Conservation (phyloP, 2,329 filamentous ascomycete genomes). For the Aspergillus calidoustus region DNA sequence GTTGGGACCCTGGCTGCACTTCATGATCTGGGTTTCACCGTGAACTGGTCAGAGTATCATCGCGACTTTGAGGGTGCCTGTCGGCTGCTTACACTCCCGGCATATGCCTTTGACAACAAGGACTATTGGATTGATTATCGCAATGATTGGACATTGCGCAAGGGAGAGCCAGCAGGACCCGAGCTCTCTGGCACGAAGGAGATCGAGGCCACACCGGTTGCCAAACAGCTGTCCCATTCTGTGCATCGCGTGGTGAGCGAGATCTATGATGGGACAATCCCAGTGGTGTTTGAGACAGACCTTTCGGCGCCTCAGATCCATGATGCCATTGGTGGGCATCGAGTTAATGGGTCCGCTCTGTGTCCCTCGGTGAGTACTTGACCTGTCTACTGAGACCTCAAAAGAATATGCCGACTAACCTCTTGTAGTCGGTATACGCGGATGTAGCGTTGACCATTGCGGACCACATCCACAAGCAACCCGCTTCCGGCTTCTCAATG, state of each 20-base stretch:
- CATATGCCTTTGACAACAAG: constrained; percentile 72
- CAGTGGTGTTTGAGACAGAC: constrained; percentile 43
- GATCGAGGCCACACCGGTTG: background rate
- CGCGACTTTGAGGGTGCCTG: constrained; percentile 62
- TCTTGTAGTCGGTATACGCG: background rate
- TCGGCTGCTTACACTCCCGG: constrained; percentile 64
- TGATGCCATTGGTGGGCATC: constrained; percentile 47
- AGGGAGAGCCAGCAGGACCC: constrained; percentile 54
- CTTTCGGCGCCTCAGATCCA: constrained; percentile 45
- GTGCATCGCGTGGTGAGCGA: constrained; percentile 42
- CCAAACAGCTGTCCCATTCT: background rate
- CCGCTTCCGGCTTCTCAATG: background rate
- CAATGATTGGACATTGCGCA: constrained; percentile 73
- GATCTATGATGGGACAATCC: constrained; percentile 29
- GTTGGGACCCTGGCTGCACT: constrained; percentile 62
- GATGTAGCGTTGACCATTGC: background rate
- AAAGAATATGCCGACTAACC: background rate
- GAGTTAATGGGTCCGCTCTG: constrained; percentile 49
- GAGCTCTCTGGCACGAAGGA: background rate
- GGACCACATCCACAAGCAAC: background rate
- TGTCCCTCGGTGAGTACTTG: constrained; percentile 48
- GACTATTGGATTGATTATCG: constrained; percentile 75
- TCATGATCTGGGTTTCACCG: constrained; percentile 63
- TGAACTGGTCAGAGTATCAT: constrained; percentile 74
- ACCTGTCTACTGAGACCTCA: background rate